phyloP scores from a whole-genome alignment of 2,329 filamentous ascomycete species.

The Sporothrix pallida region DNA sequence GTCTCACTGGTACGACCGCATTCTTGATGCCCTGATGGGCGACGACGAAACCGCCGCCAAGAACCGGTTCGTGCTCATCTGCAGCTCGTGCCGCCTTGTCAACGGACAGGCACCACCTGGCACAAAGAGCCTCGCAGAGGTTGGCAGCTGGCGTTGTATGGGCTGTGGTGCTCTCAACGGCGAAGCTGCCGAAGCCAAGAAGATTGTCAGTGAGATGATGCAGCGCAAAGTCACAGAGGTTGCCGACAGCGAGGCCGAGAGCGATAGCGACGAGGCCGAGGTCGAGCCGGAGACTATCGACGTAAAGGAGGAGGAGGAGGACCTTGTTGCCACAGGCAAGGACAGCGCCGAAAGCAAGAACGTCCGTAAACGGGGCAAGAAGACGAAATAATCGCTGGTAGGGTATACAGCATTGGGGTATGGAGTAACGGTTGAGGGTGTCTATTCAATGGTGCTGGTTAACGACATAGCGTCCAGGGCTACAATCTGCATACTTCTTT shows the following conservation, averaged over 20 bases:
- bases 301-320: conserved; percentile 13
- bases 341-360: conserved; percentile 2
- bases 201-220: conserved; percentile 71
- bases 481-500: conserved; percentile 10
- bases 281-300: neutral
- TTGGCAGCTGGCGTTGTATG: conserved; percentile 88
- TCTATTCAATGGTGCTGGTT: conserved; percentile 2
- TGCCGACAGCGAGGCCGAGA: conserved; percentile 24
- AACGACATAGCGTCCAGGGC: conserved; percentile 27
- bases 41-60: conserved; percentile 93
- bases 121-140: conserved; percentile 73
- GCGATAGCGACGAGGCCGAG: neutral
- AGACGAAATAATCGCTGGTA: conserved; percentile 3
- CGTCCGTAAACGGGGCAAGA: conserved; percentile 29
- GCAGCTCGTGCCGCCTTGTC: conserved; percentile 79
- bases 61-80: conserved; percentile 89
- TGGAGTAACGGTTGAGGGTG: conserved; percentile 1
- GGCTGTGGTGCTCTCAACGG: conserved; percentile 85
- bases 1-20: conserved; percentile 89
- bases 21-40: conserved; percentile 88
- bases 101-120: conserved; percentile 96
- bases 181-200: conserved; percentile 74
- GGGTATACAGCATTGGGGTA: neutral
- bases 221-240: conserved; percentile 35
- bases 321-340: conserved; percentile 3